These are phyloP conservation scores for Solanum ahanhuiri DNA, from an alignment of 257 asterid species.

Conservation along the genomic window DNA sequence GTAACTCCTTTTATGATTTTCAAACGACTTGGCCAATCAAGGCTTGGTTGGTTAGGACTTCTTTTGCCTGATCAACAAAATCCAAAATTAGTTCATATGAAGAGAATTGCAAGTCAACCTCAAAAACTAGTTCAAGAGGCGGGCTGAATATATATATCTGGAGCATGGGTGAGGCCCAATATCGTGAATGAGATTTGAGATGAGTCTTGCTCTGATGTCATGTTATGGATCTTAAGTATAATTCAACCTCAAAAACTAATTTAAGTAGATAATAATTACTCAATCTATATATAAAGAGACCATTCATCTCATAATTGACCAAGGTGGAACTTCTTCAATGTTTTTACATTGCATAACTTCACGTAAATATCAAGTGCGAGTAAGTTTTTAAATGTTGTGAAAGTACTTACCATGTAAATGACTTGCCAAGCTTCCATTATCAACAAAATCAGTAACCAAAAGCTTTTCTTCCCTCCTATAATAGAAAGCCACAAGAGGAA, in stretches of 20 bases:
- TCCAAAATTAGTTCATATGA: background rate
- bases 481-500: constrained; percentile 60
- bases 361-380: background rate
- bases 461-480: constrained; percentile 58
- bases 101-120: background rate
- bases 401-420: constrained; percentile 48
- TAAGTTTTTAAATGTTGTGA: background rate
- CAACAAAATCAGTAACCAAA: constrained; percentile 35
- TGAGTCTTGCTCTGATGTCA: background rate
- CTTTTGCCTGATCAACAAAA: constrained; percentile 22
- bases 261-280: too few relatives aligned
- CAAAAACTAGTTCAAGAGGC: background rate
- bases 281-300: too few relatives aligned
- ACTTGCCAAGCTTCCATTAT: constrained; percentile 58
- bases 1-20: constrained; percentile 56
- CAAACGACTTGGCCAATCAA: constrained; percentile 49
- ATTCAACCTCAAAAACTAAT: too few relatives aligned
- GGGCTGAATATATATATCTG: too few relatives aligned
- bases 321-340: background rate
- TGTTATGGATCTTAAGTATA: too few relatives aligned
- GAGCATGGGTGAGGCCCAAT: background rate
- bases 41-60: constrained; percentile 16
- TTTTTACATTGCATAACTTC: too few relatives aligned
- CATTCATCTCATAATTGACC: background rate
- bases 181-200: background rate